Conservation (phyloP, 2,329 filamentous ascomycete species). For the Beauveria asiatica region DNA sequence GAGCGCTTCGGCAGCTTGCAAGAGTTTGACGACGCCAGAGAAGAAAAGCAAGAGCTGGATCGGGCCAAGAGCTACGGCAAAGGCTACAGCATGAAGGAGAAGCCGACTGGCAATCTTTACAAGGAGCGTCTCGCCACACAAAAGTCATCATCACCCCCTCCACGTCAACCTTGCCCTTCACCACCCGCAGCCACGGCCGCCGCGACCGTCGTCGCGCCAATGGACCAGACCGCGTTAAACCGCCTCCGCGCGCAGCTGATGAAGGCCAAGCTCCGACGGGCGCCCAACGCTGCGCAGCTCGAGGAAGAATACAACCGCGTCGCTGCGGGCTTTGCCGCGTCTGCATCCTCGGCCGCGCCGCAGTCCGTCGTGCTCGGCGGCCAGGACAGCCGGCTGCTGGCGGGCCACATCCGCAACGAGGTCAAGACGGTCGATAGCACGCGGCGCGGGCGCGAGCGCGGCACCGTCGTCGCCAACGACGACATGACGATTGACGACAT, state of each 20-base stretch:
- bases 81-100: constrained; percentile 76
- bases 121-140: constrained; percentile 62
- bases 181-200: not conserved
- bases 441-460: constrained; percentile 75
- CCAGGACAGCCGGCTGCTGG: constrained; percentile 84
- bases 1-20: constrained; percentile 74
- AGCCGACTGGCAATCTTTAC: constrained; percentile 80
- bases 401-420: constrained; percentile 59
- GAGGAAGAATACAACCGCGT: constrained; percentile 79
- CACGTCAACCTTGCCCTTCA: constrained; percentile 29
- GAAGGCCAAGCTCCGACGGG: constrained; percentile 81
- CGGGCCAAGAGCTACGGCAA: constrained; percentile 73
- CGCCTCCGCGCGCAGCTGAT: constrained; percentile 88
- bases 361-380: constrained; percentile 64
- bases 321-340: constrained; percentile 48
- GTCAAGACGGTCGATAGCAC: constrained; percentile 71
- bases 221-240: constrained; percentile 78
- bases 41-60: constrained; percentile 88
- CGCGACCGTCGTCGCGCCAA: constrained; percentile 19
- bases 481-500: constrained; percentile 97
- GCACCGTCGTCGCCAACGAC: constrained; percentile 79
- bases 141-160: constrained; percentile 18
- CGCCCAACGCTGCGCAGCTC: constrained; percentile 65
- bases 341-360: constrained; percentile 51
- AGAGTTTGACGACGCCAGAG: constrained; percentile 84